phyloP scores from a whole-genome alignment of 2,329 filamentous ascomycete species.

The Aspergillus fumigatiaffinis region DNA sequence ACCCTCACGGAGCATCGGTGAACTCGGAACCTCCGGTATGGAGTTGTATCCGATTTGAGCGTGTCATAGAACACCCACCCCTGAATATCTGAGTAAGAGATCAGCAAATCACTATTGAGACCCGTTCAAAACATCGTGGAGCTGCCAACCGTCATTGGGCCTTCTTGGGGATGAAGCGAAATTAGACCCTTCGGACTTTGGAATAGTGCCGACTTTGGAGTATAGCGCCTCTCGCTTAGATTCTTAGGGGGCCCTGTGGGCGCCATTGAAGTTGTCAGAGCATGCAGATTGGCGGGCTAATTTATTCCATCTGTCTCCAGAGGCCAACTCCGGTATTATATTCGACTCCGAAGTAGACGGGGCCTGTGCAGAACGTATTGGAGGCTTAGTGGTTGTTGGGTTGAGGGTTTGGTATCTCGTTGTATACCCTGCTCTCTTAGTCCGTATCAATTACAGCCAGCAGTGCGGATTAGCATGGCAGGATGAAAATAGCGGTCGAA shows the following conservation, averaged over 20 bases:
- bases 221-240: not conserved
- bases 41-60: not conserved
- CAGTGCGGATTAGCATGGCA: not conserved
- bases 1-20: constrained; percentile 1
- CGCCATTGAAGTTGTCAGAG: not conserved
- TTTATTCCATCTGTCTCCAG: not conserved
- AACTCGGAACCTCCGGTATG: constrained; percentile 6
- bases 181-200: not conserved
- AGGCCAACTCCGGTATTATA: not conserved
- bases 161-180: not conserved
- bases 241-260: not conserved
- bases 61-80: not conserved
- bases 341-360: not conserved
- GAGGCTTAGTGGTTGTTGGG: not conserved
- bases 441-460: too few species aligned
- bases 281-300: not conserved
- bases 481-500: not conserved
- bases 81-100: not conserved
- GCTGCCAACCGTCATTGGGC: not conserved
- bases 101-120: not conserved
- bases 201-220: too few species aligned
- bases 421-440: too few species aligned
- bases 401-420: too few species aligned
- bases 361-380: not conserved
- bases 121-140: not conserved